phyloP scores from a whole-genome alignment of 2,329 filamentous ascomycete species.

The Stagonosporopsis vannaccii region DNA sequence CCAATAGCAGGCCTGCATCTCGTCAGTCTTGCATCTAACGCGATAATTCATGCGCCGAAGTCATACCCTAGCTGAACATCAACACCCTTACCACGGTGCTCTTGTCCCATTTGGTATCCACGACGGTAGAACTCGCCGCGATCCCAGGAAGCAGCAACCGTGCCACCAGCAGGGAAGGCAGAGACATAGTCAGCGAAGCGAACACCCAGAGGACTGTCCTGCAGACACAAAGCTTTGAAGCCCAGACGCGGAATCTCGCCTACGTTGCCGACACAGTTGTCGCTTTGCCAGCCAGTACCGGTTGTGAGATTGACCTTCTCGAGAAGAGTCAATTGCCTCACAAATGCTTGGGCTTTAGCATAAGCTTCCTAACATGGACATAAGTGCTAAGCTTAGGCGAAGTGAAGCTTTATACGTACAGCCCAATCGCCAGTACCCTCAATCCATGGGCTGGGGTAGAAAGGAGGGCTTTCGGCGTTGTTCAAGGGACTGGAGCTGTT shows the following conservation, averaged over 20 bases:
- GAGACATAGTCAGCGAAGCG: slow-evolving; percentile 81
- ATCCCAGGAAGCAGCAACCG: slow-evolving; percentile 84
- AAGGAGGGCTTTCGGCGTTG: slow-evolving; percentile 63
- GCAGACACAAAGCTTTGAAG: slow-evolving; percentile 79
- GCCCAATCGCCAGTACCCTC: slow-evolving; percentile 75
- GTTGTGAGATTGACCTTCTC: slow-evolving; percentile 98
- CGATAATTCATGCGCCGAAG: neutral
- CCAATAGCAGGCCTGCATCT: slow-evolving; percentile 69
- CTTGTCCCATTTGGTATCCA: slow-evolving; percentile 75
- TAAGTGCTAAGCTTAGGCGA: neutral
- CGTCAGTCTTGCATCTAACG: neutral
- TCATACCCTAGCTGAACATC: slow-evolving; percentile 72
- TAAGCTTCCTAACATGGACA: slow-evolving; percentile 65
- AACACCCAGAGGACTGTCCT: slow-evolving; percentile 84
- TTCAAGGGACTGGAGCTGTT: slow-evolving; percentile 34
- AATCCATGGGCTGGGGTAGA: slow-evolving; percentile 89
- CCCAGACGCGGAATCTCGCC: slow-evolving; percentile 75
- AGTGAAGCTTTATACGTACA: slow-evolving; percentile 29
- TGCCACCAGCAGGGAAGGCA: slow-evolving; percentile 80
- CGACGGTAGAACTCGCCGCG: slow-evolving; percentile 72
- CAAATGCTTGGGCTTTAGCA: slow-evolving; percentile 76
- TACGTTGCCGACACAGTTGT: slow-evolving; percentile 69
- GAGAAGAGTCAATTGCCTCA: slow-evolving; percentile 79
- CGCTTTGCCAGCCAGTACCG: slow-evolving; percentile 73
- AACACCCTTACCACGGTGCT: slow-evolving; percentile 77